Evolutionary conservation across 2,329 filamentous ascomycete species (phyloP).

Genomic region (Thermoascus crustaceus): DNA sequence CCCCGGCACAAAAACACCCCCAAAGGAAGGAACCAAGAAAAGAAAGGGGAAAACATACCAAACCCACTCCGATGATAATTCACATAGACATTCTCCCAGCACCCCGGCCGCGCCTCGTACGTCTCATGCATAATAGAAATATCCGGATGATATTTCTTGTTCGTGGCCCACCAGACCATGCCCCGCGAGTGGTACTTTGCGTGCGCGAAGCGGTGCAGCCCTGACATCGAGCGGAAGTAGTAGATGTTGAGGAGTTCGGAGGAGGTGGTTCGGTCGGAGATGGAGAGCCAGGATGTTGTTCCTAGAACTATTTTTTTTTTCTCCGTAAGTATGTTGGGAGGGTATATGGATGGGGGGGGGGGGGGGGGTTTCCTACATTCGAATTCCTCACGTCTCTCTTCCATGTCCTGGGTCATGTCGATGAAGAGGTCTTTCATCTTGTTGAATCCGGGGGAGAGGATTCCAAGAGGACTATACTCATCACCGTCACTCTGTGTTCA

Average conservation of each 20-base stretch:
- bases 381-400: slow-evolving; percentile 33
- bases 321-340: background rate
- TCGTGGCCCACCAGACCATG: slow-evolving; percentile 44
- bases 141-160: slow-evolving; percentile 27
- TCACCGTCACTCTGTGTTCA: too few relatives aligned
- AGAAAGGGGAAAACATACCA: slow-evolving; percentile 4
- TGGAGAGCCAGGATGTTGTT: slow-evolving; percentile 33
- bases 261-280: slow-evolving; percentile 29
- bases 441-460: slow-evolving; percentile 38
- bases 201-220: slow-evolving; percentile 47
- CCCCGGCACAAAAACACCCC: slow-evolving; percentile 1
- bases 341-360: background rate
- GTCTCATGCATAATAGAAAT: slow-evolving; percentile 50
- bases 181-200: slow-evolving; percentile 39
- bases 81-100: slow-evolving; percentile 47
- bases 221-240: slow-evolving; percentile 46
- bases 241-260: slow-evolving; percentile 37
- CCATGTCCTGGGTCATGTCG: slow-evolving; percentile 30
- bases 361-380: slow-evolving; percentile 23
- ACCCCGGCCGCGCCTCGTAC: slow-evolving; percentile 37
- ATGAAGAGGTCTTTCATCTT: slow-evolving; percentile 34
- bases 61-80: slow-evolving; percentile 20
- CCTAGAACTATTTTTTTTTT: slow-evolving; percentile 29
- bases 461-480: slow-evolving; percentile 35
- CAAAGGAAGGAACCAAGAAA: slow-evolving; percentile 10